Evolutionary conservation across 495 filamentous ascomycete genomes (phyloP).

Genomic region (Tetracladium setigerum): DNA sequence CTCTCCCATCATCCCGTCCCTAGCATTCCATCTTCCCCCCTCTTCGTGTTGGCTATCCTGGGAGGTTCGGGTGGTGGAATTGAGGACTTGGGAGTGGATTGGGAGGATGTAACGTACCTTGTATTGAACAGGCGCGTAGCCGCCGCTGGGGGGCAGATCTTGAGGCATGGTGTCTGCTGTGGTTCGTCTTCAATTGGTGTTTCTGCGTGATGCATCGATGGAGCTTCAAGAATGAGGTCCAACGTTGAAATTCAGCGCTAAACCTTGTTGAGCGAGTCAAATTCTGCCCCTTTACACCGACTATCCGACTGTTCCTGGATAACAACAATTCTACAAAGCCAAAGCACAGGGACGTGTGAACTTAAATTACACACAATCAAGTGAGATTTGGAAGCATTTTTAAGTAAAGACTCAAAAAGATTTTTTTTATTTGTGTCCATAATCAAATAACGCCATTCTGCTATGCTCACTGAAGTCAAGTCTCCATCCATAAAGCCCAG

Average conservation of each 20-base stretch:
- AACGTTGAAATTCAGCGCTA: background rate
- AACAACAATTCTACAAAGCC: no score
- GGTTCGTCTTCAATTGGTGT: slow-evolving; percentile 15
- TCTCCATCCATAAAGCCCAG: no score
- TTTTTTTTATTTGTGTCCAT: no score
- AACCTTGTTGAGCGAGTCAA: background rate
- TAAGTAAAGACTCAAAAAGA: no score
- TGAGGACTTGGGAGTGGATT: background rate
- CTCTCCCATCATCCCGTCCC: background rate
- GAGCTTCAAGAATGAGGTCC: slow-evolving; percentile 3
- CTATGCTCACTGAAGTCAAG: no score
- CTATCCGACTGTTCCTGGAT: no score
- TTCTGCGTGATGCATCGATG: background rate
- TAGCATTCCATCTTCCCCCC: background rate
- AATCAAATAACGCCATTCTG: no score
- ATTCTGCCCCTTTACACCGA: no score
- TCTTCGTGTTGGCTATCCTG: background rate
- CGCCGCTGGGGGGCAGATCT: slow-evolving; percentile 91
- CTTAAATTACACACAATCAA: no score
- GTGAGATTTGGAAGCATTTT: no score
- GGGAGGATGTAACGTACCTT: slow-evolving; percentile 52
- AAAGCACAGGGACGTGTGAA: no score
- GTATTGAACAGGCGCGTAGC: slow-evolving; percentile 93
- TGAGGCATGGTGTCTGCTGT: slow-evolving; percentile 50
- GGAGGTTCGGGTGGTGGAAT: no score